Evolutionary conservation across 2,329 filamentous ascomycete genomes (phyloP).

Genomic region (Nakataea oryzae): DNA sequence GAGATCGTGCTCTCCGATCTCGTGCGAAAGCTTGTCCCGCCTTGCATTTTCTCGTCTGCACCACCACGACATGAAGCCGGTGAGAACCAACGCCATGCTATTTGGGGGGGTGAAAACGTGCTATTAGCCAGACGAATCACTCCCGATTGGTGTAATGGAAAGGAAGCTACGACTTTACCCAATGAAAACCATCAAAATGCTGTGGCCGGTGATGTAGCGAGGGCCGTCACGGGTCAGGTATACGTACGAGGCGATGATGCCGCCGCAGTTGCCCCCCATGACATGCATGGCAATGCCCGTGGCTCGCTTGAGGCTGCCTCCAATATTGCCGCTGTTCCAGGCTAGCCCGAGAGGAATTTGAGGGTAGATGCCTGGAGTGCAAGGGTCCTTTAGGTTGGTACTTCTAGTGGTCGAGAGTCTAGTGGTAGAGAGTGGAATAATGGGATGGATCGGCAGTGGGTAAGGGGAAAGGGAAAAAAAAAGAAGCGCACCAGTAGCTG

Average conservation of each 20-base stretch:
- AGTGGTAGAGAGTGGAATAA: neutral
- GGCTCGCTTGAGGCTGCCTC: conserved; percentile 83
- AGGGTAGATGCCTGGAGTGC: conserved; percentile 80
- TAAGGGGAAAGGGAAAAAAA: neutral
- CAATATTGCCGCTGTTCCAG: conserved; percentile 80
- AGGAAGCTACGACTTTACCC: neutral
- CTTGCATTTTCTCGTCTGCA: conserved; percentile 19
- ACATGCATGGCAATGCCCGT: conserved; percentile 47
- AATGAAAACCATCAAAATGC: conserved; percentile 12
- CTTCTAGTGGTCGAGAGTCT: neutral
- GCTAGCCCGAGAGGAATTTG: conserved; percentile 76
- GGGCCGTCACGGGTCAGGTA: conserved; percentile 11
- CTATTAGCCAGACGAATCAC: neutral
- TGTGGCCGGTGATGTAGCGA: conserved; percentile 11
- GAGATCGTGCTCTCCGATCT: conserved; percentile 10
- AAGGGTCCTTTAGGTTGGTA: conserved; percentile 40
- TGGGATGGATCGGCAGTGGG: neutral
- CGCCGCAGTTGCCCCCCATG: conserved; percentile 13
- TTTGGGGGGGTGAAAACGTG: neutral
- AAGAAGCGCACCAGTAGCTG: conserved; percentile 32
- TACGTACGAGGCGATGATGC: conserved; percentile 13
- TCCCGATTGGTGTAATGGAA: neutral
- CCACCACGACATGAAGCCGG: conserved; percentile 20
- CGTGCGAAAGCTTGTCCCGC: conserved; percentile 12
- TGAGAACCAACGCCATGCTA: conserved; percentile 19